Evolutionary conservation across 371 early-diverging fungal genomes (phyloP).

Genomic region (Dichotomocladium elegans): DNA sequence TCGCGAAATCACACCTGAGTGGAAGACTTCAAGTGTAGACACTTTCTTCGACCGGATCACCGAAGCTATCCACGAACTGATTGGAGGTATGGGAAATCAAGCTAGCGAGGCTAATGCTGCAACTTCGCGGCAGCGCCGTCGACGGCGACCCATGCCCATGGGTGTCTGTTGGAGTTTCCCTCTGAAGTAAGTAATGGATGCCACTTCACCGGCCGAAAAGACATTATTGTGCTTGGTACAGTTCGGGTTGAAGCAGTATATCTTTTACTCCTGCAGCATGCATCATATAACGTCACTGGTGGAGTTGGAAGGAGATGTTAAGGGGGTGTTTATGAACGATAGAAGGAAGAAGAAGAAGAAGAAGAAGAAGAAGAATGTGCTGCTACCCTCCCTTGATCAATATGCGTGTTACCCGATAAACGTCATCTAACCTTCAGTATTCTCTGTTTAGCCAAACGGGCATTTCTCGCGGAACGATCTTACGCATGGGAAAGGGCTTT

Average conservation of each 20-base stretch:
- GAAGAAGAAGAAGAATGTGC: too few species aligned
- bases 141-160: conserved; percentile 30
- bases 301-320: too few species aligned
- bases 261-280: too few species aligned
- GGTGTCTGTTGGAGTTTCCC: conserved; percentile 52
- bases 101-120: too few species aligned
- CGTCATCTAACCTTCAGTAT: neutral
- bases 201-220: too few species aligned
- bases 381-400: neutral
- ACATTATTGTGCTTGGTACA: too few species aligned
- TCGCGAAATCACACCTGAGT: conserved; percentile 36
- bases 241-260: too few species aligned
- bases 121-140: conserved; percentile 24
- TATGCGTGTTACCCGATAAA: neutral
- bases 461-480: conserved; percentile 67
- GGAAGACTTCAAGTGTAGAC: conserved; percentile 62
- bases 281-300: too few species aligned
- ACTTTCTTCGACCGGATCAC: conserved; percentile 91
- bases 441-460: conserved; percentile 59
- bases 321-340: too few species aligned
- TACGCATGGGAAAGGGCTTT: conserved; percentile 94
- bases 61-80: conserved; percentile 44
- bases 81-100: too few species aligned
- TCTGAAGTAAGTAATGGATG: conserved; percentile 46
- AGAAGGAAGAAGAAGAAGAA: too few species aligned